A percentile compares a stretch with the other conserved stretches of the same genome.
Evolutionary conservation across 2,329 filamentous ascomycete genomes (phyloP).

Genomic region (Diaporthe sp.): DNA sequence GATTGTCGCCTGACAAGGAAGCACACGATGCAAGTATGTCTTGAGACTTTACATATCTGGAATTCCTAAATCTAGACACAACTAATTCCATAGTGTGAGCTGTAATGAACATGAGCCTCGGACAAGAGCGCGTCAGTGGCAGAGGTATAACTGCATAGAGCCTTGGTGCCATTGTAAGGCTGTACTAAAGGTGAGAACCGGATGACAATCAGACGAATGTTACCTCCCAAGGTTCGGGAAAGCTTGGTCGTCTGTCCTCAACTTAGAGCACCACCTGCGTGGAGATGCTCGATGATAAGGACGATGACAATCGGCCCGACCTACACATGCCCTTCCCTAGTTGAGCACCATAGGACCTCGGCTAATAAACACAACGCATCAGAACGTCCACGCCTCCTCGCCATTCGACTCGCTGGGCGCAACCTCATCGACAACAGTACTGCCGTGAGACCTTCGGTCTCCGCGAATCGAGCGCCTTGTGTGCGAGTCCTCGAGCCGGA

Average conservation of each 20-base stretch:
- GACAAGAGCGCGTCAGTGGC: background rate
- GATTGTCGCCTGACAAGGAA: background rate
- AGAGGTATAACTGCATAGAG: background rate
- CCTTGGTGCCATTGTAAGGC: background rate
- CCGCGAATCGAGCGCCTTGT: background rate
- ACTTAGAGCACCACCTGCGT: background rate
- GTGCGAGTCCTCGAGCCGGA: background rate
- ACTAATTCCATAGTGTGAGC: background rate
- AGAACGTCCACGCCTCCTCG: background rate
- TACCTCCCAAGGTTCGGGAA: background rate
- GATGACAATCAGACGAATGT: conserved; percentile 14
- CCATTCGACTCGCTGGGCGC: background rate
- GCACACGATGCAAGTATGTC: background rate
- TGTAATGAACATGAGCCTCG: background rate
- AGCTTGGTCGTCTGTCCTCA: background rate
- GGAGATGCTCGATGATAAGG: background rate
- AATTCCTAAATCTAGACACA: background rate
- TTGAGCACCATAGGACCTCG: background rate
- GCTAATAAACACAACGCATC: background rate
- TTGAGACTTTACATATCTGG: background rate
- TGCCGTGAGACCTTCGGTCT: background rate
- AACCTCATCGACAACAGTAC: no score
- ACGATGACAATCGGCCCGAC: background rate
- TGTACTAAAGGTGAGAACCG: background rate
- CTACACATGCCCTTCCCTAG: background rate